Base-by-base conservation (phyloP, 2,329 filamentous ascomycete genomes). In the Massarina eburnea region DNA sequence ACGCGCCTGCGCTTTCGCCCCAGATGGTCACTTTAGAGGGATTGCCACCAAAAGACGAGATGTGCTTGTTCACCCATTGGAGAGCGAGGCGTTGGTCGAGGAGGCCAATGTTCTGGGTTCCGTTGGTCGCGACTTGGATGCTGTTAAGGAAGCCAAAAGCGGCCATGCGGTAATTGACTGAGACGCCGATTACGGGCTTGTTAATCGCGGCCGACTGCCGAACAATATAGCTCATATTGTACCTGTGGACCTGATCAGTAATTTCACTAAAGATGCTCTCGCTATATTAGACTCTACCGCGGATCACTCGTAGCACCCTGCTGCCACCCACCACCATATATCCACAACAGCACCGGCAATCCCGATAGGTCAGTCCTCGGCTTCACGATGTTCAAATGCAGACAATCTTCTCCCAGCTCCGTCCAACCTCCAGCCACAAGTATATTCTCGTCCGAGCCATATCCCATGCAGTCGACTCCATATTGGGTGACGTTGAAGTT, bases 11-110 rank as follows among this genome's bases (percentile, higher is more conserved):
- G 1, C 80, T 84, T 8, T 76, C 76, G 2, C 83, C 81, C 57
- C 83, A 79, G 29, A 85, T 77, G 0, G 83, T 78, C 15, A 85
- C 77, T 52, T 81, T 80, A 8, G 74, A 54, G 0, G 80, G 77
- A 49, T 85, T 76, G 0, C 83, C 82, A 2, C 82, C 62, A 29
- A 68, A 69, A 1, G 57, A 27, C 2, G 54, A 52, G n/a, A 88
- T 85, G 48, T 88, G 71, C 17, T 76, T 69, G 54, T 81, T 74
- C 0, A 86, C 76, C 84, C 85, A 88, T 36, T 78, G 59, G 36
- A 88, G 60, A 1, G 80, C 71, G 10, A 78, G 72, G 4, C 81
- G 72, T 61, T 88, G 83, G 54, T 88, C 84, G 3, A 84, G 71
- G 4, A 88, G 65, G 0, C 84, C 85, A 1, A 72, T 79, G 43